Evolutionary conservation across 192 early-diverging fungal species (phyloP).

Genomic region (Dispira simplex): DNA sequence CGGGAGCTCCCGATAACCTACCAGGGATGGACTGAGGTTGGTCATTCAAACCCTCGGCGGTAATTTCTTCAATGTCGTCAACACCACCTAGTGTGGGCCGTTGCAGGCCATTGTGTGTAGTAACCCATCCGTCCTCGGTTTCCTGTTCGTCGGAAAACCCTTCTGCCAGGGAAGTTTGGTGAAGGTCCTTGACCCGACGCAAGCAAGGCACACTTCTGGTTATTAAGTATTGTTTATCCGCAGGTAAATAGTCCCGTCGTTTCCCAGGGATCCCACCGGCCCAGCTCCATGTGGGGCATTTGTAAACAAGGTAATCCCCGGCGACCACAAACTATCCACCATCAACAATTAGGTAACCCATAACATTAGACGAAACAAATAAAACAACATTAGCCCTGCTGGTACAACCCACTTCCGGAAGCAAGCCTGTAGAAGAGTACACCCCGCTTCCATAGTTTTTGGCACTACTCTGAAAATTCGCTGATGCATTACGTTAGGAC

Average conservation of each 20-base stretch:
- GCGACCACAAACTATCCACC: constrained; percentile 64
- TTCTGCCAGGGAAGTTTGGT: constrained; percentile 29
- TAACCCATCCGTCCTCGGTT: constrained; percentile 68
- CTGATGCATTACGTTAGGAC: too few relatives aligned
- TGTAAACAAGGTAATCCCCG: constrained; percentile 95
- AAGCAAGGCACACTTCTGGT: constrained; percentile 92
- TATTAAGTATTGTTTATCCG: constrained; percentile 88
- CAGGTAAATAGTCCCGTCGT: constrained; percentile 62
- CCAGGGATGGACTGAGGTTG: background rate
- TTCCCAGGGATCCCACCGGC: constrained; percentile 51
- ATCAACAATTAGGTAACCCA: too few relatives aligned
- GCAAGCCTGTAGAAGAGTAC: too few relatives aligned
- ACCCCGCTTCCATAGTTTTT: too few relatives aligned
- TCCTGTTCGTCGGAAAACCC: constrained; percentile 35
- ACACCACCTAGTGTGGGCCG: constrained; percentile 13
- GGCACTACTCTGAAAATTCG: too few relatives aligned
- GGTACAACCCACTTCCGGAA: too few relatives aligned
- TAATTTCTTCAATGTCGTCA: constrained; percentile 40
- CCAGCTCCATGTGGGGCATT: constrained; percentile 99
- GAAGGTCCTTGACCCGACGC: constrained; percentile 67
- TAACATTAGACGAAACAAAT: too few relatives aligned
- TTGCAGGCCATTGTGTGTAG: constrained; percentile 52
- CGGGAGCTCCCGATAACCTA: background rate
- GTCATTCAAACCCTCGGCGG: constrained; percentile 19
- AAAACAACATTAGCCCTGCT: too few relatives aligned